Evolutionary conservation across 352 stramenopile genomes (phyloP).

Genomic region (Globisporangium camurandrum): DNA sequence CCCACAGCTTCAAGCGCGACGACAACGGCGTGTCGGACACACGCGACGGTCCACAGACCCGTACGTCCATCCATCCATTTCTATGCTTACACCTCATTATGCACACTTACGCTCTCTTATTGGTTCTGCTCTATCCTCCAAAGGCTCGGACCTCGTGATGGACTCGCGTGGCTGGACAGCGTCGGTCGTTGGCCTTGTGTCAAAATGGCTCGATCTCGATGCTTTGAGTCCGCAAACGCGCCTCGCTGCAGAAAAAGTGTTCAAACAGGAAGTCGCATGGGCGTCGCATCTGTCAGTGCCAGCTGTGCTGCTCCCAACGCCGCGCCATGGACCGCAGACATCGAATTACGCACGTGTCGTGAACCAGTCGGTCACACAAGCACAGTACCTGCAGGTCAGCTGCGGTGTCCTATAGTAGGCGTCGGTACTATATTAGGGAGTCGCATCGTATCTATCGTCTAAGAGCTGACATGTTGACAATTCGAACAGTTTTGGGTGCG

Average conservation of each 20-base stretch:
- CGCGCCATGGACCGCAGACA: slow-evolving; percentile 31
- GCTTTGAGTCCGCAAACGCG: slow-evolving; percentile 26
- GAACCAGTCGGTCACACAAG: slow-evolving; percentile 65
- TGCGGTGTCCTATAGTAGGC: no score
- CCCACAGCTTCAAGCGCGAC: slow-evolving; percentile 61
- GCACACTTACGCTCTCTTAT: neutral
- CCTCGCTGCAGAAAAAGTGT: slow-evolving; percentile 54
- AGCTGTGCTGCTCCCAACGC: slow-evolving; percentile 89
- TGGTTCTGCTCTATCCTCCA: no score
- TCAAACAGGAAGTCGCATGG: slow-evolving; percentile 94
- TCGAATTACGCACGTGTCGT: slow-evolving; percentile 85
- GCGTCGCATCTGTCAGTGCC: slow-evolving; percentile 93
- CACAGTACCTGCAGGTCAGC: slow-evolving; percentile 75
- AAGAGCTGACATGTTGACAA: no score
- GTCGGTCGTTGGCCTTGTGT: slow-evolving; percentile 72
- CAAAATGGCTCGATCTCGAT: slow-evolving; percentile 77
- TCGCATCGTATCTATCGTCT: no score
- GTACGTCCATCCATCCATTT: slow-evolving; percentile 18
- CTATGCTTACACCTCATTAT: neutral
- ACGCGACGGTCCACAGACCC: slow-evolving; percentile 46
- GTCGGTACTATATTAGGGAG: neutral
- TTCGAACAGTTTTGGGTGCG: slow-evolving; percentile 74
- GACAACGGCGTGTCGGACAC: slow-evolving; percentile 47
- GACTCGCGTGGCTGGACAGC: slow-evolving; percentile 81
- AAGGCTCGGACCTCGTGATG: slow-evolving; percentile 77